These are phyloP conservation scores for Ilex asprella DNA, from an alignment of 257 asterid genomes.

Conservation along the genomic window DNA sequence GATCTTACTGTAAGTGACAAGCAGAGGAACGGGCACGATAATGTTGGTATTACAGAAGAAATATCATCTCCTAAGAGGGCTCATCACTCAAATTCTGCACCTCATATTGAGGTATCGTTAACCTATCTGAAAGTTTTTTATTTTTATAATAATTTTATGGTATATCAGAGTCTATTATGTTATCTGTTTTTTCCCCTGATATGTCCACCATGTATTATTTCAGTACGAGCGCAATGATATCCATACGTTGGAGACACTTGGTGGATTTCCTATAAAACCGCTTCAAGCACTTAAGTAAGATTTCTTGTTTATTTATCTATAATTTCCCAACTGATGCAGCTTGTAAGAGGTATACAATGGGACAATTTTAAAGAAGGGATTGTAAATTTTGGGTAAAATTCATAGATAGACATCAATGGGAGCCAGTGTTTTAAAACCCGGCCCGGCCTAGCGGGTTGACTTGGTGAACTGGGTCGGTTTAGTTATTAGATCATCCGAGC, in stretches of 20 bases:
- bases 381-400: too few species aligned
- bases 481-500: too few species aligned
- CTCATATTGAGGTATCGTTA: slow-evolving; percentile 30
- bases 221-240: slow-evolving; percentile 60
- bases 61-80: slow-evolving; percentile 28
- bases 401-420: too few species aligned
- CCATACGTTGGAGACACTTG: slow-evolving; percentile 72
- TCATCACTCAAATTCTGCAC: slow-evolving; percentile 33
- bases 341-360: too few species aligned
- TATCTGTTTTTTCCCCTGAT: slow-evolving; percentile 12
- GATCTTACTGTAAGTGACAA: slow-evolving; percentile 42
- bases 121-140: slow-evolving; percentile 14
- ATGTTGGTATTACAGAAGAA: slow-evolving; percentile 37
- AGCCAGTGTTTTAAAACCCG: too few species aligned
- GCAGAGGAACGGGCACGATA: slow-evolving; percentile 34
- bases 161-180: neutral
- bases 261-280: slow-evolving; percentile 88
- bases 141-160: neutral
- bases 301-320: slow-evolving; percentile 3
- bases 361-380: too few species aligned
- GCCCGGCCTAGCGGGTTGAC: too few species aligned
- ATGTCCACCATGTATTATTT: slow-evolving; percentile 13
- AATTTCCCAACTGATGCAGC: too few species aligned
- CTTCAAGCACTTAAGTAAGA: slow-evolving; percentile 87
- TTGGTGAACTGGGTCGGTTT: too few species aligned